Percentiles rank a stretch among this genome's conserved stretches.
phyloP scores from a whole-genome alignment of 306 rosid genomes.

The Cucurbita ficifolia region DNA sequence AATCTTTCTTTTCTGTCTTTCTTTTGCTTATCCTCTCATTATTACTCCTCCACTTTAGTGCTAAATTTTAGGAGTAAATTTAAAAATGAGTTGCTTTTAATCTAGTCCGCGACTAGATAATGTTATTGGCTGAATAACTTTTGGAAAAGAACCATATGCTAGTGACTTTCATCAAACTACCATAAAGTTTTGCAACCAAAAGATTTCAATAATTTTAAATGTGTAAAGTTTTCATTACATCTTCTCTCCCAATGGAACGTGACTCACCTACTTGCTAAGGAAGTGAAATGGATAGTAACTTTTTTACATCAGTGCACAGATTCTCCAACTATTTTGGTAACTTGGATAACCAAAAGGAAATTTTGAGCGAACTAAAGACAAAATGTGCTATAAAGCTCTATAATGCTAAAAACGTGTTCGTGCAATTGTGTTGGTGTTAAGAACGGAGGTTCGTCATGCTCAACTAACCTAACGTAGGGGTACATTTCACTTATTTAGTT shows the following conservation, averaged over 20 bases:
- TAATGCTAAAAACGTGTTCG: background rate
- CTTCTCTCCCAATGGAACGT: background rate
- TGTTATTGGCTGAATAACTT: background rate
- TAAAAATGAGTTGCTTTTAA: background rate
- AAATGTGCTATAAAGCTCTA: background rate
- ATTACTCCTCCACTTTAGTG: background rate
- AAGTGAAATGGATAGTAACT: background rate
- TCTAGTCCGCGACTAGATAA: background rate
- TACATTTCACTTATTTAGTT: no score
- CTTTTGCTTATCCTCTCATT: background rate
- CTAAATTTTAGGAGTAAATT: background rate
- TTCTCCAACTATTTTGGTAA: background rate
- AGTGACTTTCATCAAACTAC: background rate
- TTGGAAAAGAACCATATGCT: background rate
- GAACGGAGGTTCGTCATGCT: background rate
- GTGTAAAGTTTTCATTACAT: background rate
- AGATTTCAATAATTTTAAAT: background rate
- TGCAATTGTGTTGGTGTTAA: background rate
- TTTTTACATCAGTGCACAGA: background rate
- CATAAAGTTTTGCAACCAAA: background rate
- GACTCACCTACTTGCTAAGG: background rate
- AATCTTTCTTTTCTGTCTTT: background rate
- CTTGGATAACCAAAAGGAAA: background rate
- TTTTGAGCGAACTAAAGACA: background rate
- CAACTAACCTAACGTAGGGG: no score